Evolutionary conservation across 148 eudicot species (phyloP), one percentile per base, ranked within the genome.

Genomic region (Arctostaphylos glauca): DNA sequence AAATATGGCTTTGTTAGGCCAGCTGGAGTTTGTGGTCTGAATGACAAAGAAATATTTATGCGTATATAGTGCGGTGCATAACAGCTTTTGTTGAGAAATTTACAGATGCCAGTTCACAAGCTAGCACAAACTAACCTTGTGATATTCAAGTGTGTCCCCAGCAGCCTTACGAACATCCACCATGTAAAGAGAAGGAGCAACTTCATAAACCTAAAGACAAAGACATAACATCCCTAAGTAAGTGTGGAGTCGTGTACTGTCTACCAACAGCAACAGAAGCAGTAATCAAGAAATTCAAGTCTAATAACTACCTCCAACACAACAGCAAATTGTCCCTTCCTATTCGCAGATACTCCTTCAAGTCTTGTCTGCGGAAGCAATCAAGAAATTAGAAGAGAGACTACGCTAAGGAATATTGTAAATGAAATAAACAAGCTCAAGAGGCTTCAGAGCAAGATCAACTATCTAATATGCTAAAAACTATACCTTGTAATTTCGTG

Each of bases 121-220:
- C 48, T 47, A 23, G 7, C 41, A 81, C 14, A 67, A 84, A 80
- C 79, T 78, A 77, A 87, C 93, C 93, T 89, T 89, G 85, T 90
- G 99, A 85, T 96, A 96, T 83, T 94, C 96, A 84, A 94, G 98
- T 43, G 98, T 96, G 83, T 90, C 93, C 70, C 93, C 93, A 76
- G 90, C 87, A 66, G 90, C 93, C 87, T 90, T 90, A n/a, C 93
- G 89, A 84, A 91, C 98, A 89, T 96, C 99, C 73, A 96, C 98
- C 99, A 94, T 96, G 87, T 93, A 96, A 82, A 96, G 98, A 53
- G 98, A 93, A 49, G 95, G 95, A 41, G 97, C 99, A 84, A 96
- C 98, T 88, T 96, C 97, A 84, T 82, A 96, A 56, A 94, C 93
- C 98, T 96, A 38, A 72, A 79, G 16, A 79, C 52, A 73, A 73